phyloP scores from a whole-genome alignment of 306 rosid genomes.

The Crataegus laevigata region DNA sequence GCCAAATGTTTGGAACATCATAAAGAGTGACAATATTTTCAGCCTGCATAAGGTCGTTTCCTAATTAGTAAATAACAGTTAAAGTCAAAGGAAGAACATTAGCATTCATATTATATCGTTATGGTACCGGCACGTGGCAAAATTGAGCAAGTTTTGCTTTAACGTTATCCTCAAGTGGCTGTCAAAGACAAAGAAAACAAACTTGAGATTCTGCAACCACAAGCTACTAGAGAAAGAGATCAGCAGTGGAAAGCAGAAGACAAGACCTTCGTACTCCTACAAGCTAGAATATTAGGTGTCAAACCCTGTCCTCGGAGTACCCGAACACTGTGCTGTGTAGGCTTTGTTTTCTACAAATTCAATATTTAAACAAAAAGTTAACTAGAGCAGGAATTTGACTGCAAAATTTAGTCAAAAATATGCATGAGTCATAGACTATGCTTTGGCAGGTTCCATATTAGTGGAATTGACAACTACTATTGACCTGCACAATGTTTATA shows the following conservation, averaged over 20 bases:
- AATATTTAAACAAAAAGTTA: slow-evolving; percentile 8
- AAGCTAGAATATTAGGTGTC: slow-evolving; percentile 78
- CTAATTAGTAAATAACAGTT: background rate
- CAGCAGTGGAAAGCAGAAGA: slow-evolving; percentile 10
- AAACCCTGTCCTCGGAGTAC: slow-evolving; percentile 82
- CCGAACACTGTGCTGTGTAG: slow-evolving; percentile 88
- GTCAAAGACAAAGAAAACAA: slow-evolving; percentile 16
- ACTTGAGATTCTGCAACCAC: slow-evolving; percentile 5
- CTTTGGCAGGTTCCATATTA: background rate
- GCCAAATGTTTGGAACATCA: slow-evolving; percentile 91
- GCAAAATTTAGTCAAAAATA: slow-evolving; percentile 1
- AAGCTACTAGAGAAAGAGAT: background rate
- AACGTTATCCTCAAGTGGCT: slow-evolving; percentile 66
- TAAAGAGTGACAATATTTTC: slow-evolving; percentile 62
- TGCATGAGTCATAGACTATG: background rate
- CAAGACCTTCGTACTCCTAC: slow-evolving; percentile 75
- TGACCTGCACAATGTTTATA: slow-evolving; percentile 4
- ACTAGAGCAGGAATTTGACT: background rate
- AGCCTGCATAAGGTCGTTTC: slow-evolving; percentile 35
- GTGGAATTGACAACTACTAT: background rate
- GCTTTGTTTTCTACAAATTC: slow-evolving; percentile 72
- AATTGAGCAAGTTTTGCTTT: slow-evolving; percentile 75
- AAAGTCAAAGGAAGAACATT: slow-evolving; percentile 10
- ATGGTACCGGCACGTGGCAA: slow-evolving; percentile 77
- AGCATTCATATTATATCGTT: background rate